Percentiles rank a stretch among this genome's conserved stretches.
phyloP scores from a whole-genome alignment of 179 eudicot genomes.

The Spinacia oleracea region DNA sequence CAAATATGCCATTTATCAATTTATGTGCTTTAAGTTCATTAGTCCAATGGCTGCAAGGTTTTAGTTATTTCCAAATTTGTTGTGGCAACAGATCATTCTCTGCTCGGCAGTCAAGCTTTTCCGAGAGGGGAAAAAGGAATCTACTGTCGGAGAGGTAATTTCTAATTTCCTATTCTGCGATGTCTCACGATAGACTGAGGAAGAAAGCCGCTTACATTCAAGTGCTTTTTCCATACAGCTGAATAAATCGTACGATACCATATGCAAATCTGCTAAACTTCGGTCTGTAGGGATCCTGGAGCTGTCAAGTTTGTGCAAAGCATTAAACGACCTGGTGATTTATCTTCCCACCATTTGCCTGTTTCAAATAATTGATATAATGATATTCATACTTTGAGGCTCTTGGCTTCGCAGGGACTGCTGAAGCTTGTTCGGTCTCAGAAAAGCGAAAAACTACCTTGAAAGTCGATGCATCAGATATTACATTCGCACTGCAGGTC shows the following conservation, averaged over 20 bases:
- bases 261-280: conserved; percentile 67
- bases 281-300: conserved; percentile 70
- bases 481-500: conserved; percentile 90
- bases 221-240: conserved; percentile 46
- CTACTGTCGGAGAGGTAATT: conserved; percentile 79
- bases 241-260: conserved; percentile 60
- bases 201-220: conserved; percentile 4
- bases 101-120: conserved; percentile 87
- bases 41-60: neutral
- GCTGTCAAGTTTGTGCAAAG: conserved; percentile 83
- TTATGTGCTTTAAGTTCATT: neutral
- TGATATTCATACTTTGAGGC: conserved; percentile 7
- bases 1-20: no score
- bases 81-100: conserved; percentile 61
- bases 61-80: neutral
- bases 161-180: neutral
- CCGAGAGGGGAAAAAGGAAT: conserved; percentile 67
- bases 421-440: conserved; percentile 70
- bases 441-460: conserved; percentile 65
- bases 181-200: neutral
- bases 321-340: conserved; percentile 82
- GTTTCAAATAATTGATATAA: neutral
- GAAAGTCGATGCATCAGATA: conserved; percentile 77
- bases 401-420: conserved; percentile 58
- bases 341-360: neutral